Conservation (phyloP, 257 asterid genomes). For the Capsicum pubescens region DNA sequence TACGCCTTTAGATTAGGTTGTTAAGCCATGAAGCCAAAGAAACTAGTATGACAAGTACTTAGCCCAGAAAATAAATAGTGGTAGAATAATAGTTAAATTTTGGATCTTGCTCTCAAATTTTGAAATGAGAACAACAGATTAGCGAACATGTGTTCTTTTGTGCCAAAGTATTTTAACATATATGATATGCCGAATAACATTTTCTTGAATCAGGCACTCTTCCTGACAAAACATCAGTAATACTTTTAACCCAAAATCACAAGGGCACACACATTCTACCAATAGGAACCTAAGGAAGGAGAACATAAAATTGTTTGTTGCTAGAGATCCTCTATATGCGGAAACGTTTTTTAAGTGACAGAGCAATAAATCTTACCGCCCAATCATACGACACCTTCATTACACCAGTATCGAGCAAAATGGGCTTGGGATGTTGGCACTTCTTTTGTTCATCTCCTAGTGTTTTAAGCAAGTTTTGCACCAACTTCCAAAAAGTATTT, state of each 20-base stretch:
- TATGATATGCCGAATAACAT: not conserved
- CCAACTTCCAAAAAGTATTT: slow-evolving; percentile 89
- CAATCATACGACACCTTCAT: slow-evolving; percentile 95
- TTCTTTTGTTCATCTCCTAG: slow-evolving; percentile 76
- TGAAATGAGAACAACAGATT: not conserved
- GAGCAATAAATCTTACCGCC: slow-evolving; percentile 72
- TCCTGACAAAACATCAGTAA: slow-evolving; percentile 9
- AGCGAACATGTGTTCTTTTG: not conserved
- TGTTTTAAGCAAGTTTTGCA: slow-evolving; percentile 78
- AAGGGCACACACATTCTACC: not conserved
- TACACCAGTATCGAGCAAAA: slow-evolving; percentile 97
- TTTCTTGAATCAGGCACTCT: slow-evolving; percentile 10
- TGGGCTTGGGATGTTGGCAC: slow-evolving; percentile 92
- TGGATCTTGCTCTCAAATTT: not conserved
- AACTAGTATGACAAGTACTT: not conserved
- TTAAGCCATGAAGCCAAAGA: not conserved
- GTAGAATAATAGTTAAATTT: no score
- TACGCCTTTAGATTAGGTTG: not conserved
- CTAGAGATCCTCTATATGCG: not conserved
- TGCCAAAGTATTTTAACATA: not conserved
- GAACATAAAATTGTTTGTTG: not conserved
- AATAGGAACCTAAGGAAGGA: slow-evolving; percentile 11
- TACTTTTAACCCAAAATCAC: not conserved
- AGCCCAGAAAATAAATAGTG: not conserved
- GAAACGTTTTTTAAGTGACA: not conserved